Conservation (phyloP, 495 filamentous ascomycete species). For the Penicillium mononematosum region DNA sequence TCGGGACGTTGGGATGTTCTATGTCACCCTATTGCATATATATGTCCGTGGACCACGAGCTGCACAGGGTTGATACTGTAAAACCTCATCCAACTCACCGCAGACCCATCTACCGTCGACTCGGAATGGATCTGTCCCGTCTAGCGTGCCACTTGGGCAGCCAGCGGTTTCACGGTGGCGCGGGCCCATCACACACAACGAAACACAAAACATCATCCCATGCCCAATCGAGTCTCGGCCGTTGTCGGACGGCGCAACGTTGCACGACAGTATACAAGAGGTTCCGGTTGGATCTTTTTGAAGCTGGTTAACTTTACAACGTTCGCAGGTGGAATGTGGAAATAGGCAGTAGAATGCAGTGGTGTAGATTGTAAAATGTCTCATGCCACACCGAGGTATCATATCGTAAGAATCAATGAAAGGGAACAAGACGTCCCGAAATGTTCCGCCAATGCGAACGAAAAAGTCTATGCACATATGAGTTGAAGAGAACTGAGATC, state of each 20-base stretch:
- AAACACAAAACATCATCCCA: slow-evolving; percentile 17
- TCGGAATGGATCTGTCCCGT: slow-evolving; percentile 3
- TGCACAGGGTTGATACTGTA: background rate
- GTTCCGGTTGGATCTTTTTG: background rate
- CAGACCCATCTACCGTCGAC: background rate
- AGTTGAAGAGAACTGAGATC: slow-evolving; percentile 15
- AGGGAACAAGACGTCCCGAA: slow-evolving; percentile 8
- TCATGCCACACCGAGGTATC: slow-evolving; percentile 24
- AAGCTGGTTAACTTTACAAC: background rate
- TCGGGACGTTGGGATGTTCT: background rate
- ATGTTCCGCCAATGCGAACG: slow-evolving; percentile 25
- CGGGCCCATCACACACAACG: slow-evolving; percentile 3
- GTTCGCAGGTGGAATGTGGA: background rate
- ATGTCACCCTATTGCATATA: background rate
- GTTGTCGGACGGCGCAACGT: slow-evolving; percentile 1
- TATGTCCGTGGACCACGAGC: background rate
- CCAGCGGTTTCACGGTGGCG: slow-evolving; percentile 13
- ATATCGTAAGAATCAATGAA: slow-evolving; percentile 26
- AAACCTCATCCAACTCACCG: background rate
- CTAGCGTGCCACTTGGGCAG: slow-evolving; percentile 22
- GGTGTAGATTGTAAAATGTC: slow-evolving; percentile 5
- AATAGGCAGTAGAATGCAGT: background rate
- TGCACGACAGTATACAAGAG: background rate
- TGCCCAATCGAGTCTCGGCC: slow-evolving; percentile 9
- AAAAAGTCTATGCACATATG: slow-evolving; percentile 29